Base-by-base conservation (phyloP, 345 rosid genomes). In the Brassica incana region DNA sequence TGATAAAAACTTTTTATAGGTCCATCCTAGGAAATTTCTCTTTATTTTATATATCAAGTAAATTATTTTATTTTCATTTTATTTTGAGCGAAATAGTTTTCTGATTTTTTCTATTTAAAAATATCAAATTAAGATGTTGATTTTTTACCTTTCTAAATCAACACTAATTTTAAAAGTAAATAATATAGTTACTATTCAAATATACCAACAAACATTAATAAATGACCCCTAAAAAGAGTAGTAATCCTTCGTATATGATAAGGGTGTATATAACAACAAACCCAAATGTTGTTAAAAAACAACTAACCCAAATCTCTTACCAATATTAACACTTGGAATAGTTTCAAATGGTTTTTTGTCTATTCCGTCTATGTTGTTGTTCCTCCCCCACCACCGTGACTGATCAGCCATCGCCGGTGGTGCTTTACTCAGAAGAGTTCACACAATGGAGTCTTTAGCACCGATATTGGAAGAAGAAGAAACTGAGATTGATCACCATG, bases 401-500 rank as follows among this genome's bases (percentile, higher is more conserved):
- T 66, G 72, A 52, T 7, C 54, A 75, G 52, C 54, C 27, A 3
- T 5, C 10, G 1, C 36, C 20, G 64, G 29, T 59, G 20, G 58
- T 50, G 58, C 20, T 54, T 12, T 5, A 45, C 5, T 2, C 35
- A 23, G 72, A 14, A 27, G 36, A 27, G 66, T 1, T 5, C 5
- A 16, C 29, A 43, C 30, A 58, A 38, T 76, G 73, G 67, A 76
- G 8, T 25, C 79, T 38, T 56, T 75, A 36, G 8, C 66, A 36
- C 18, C 66, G 40, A 75, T 75, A 56, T 6, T 38, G 16, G 78
- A 75, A 75, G 73, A 59, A 10, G 43, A 75, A 1, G 78, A 66
- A 67, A 56, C 40, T 16, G 29, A 67, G 32, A 15, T 50, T 8
- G 71, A 33, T 32, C 36, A 65, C 15, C 48, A 5, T 27, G 43